phyloP scores from a whole-genome alignment of 2,329 filamentous ascomycete species.

The Pseudogymnoascus sp. region DNA sequence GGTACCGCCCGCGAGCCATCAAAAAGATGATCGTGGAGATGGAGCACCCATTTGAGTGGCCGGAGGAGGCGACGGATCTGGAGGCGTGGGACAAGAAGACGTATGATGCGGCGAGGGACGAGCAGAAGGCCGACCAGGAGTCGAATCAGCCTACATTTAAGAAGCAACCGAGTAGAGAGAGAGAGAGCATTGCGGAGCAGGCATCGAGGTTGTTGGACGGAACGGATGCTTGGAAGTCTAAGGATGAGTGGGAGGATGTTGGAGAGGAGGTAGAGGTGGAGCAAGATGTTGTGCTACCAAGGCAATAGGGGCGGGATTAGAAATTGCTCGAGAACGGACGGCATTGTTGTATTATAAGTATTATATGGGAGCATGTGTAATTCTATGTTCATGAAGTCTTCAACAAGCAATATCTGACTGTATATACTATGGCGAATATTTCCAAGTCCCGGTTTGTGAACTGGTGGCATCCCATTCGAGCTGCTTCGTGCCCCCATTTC shows the following conservation, averaged over 20 bases:
- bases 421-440: background rate
- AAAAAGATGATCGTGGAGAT: conserved; percentile 97
- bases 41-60: conserved; percentile 81
- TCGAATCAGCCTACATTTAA: conserved; percentile 24
- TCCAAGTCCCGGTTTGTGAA: background rate
- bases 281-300: conserved; percentile 22
- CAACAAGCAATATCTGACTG: background rate
- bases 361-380: conserved; percentile 8
- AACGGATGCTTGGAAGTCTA: conserved; percentile 49
- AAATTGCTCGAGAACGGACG: conserved; percentile 12
- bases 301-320: background rate
- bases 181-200: conserved; percentile 45
- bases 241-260: conserved; percentile 36
- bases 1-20: conserved; percentile 62
- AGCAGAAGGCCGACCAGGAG: conserved; percentile 34
- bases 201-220: conserved; percentile 56
- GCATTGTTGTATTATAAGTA: conserved; percentile 7
- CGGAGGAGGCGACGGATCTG: conserved; percentile 56
- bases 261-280: conserved; percentile 27
- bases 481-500: background rate
- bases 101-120: conserved; percentile 45
- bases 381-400: conserved; percentile 7
- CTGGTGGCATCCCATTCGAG: background rate
- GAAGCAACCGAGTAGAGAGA: conserved; percentile 29
- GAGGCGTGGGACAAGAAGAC: conserved; percentile 56